Evolutionary conservation across 2,329 filamentous ascomycete genomes (phyloP), one percentile per base, ranked within the genome.

Genomic region (Ophiostoma australiae): DNA sequence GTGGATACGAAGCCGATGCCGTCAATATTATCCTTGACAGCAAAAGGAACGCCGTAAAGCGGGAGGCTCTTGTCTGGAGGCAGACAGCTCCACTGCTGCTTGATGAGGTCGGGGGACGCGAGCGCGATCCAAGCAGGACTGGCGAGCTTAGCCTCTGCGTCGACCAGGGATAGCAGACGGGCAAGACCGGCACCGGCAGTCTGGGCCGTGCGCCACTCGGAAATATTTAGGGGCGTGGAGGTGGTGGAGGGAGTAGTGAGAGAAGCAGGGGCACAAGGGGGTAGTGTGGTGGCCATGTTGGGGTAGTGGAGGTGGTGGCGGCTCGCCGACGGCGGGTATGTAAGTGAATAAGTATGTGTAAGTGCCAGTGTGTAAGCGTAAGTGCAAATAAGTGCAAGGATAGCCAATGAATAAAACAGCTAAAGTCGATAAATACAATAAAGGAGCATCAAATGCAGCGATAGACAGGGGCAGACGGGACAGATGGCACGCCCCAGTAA

Each of bases 21-120:
- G 72, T 88, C 84, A 69, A 88, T 86, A 61, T 83, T 85, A 73
- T 88, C 86, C 73, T 88, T 88, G 70, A 84, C 80, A 1, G 82
- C 84, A 73, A 88, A 88, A 0, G 86, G 86, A 2, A 88, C 79
- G 17, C 86, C 86, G 72, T 83, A 87, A 1, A 88, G 80, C 8
- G 84, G 83, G 8, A 78, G 87, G 11, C 8, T 41, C 10, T 44
- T 27, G 7, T 8, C 8, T 17, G 23, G 8, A 20, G 52, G 63
- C n/a, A 66, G 35, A 35, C 27, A 27, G 13, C 31, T 15, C 66
- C 66, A 67, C 66, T 67, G 37, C 66, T 67, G 37, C n/a, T 15
- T 10, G 23, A 67, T 27, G 4, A 31, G 39, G 23, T 48, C 66
- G n/a, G 37, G 37, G 8, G 66, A 31, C 2, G 66, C 66, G 13